Evolutionary conservation across 352 stramenopile species (phyloP).

Genomic region (Globisporangium radiosum): DNA sequence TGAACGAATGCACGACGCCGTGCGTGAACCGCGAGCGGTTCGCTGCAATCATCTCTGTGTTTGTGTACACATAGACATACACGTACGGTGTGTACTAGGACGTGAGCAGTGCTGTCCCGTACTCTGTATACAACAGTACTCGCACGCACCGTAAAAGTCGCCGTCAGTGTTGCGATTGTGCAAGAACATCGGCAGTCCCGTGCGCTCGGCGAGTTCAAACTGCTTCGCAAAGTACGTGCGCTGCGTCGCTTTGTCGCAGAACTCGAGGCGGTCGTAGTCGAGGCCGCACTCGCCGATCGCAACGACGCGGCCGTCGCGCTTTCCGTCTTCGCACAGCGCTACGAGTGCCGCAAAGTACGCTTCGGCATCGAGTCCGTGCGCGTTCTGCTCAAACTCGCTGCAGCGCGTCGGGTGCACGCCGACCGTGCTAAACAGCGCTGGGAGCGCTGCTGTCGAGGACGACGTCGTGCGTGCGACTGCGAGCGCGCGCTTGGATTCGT

Average conservation of each 20-base stretch:
- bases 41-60: conserved; percentile 54
- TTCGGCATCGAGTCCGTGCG: conserved; percentile 39
- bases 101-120: no score
- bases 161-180: conserved; percentile 93
- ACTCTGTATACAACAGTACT: no score
- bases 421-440: conserved; percentile 52
- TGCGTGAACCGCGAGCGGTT: conserved; percentile 64
- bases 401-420: conserved; percentile 92
- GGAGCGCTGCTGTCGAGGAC: conserved; percentile 7
- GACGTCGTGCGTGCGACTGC: conserved; percentile 18
- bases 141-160: conserved; percentile 84
- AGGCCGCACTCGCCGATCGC: conserved; percentile 96
- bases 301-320: conserved; percentile 65
- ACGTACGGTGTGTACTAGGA: not conserved
- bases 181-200: conserved; percentile 92
- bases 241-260: conserved; percentile 90
- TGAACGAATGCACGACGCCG: conserved; percentile 97
- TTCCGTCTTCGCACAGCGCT: conserved; percentile 48
- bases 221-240: conserved; percentile 91
- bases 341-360: conserved; percentile 57
- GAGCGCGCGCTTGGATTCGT: conserved; percentile 33
- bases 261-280: conserved; percentile 96
- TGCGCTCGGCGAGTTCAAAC: conserved; percentile 82
- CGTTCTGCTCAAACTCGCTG: conserved; percentile 76
- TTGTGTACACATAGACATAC: not conserved